Evolutionary conservation across 139 green algal species (phyloP).

Genomic region (Chlorokybus atmophyticus): DNA sequence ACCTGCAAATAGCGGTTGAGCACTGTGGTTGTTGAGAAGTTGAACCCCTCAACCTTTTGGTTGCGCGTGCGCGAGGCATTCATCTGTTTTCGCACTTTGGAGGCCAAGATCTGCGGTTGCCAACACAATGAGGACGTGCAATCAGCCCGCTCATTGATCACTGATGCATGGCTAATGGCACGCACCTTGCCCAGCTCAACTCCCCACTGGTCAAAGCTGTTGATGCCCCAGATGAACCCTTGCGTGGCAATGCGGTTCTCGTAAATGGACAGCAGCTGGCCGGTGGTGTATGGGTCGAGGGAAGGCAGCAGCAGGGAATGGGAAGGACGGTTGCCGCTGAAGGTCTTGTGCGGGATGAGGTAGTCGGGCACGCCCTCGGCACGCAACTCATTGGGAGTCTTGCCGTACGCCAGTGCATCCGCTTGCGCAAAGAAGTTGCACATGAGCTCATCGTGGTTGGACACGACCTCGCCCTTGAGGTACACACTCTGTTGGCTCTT

Average conservation of each 20-base stretch:
- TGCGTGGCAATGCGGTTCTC: slow-evolving; percentile 88
- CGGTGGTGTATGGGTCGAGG: slow-evolving; percentile 76
- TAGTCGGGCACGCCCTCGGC: slow-evolving; percentile 71
- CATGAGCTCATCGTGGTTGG: slow-evolving; percentile 99
- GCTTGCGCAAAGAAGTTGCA: slow-evolving; percentile 99
- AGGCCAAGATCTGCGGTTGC: too few relatives aligned
- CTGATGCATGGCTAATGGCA: too few relatives aligned
- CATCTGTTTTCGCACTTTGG: slow-evolving; percentile 46
- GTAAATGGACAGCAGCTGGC: slow-evolving; percentile 91
- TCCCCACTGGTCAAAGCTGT: slow-evolving; percentile 98
- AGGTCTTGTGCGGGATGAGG: slow-evolving; percentile 86
- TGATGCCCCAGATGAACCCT: slow-evolving; percentile 97
- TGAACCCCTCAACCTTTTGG: slow-evolving; percentile 8
- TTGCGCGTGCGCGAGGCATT: slow-evolving; percentile 52
- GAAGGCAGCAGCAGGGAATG: slow-evolving; percentile 81
- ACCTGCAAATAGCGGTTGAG: slow-evolving; percentile 4
- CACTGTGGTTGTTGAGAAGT: slow-evolving; percentile 9
- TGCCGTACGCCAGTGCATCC: slow-evolving; percentile 91
- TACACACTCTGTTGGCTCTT: slow-evolving; percentile 80
- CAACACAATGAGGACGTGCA: too few relatives aligned
- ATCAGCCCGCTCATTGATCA: too few relatives aligned
- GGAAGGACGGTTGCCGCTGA: slow-evolving; percentile 86
- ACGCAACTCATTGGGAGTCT: slow-evolving; percentile 66
- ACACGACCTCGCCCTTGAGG: slow-evolving; percentile 79
- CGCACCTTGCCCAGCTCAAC: slow-evolving; percentile 98